Evolutionary conservation across 2,329 filamentous ascomycete genomes (phyloP).

Genomic region (Chaetomium sp.): DNA sequence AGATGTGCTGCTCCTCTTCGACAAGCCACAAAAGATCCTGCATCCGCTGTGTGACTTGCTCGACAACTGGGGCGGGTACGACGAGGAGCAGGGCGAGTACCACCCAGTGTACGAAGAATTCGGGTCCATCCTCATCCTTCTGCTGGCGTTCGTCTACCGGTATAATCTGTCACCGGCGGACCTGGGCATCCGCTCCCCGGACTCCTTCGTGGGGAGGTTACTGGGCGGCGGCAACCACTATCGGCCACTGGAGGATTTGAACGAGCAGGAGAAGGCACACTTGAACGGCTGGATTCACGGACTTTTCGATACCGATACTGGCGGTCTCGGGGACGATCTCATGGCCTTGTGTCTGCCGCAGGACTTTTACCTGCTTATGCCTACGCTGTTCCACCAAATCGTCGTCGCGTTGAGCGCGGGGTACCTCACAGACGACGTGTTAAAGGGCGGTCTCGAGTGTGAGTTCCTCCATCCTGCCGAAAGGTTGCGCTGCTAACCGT

Average conservation of each 20-base stretch:
- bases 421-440: slow-evolving; percentile 65
- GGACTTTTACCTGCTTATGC: slow-evolving; percentile 77
- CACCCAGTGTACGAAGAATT: slow-evolving; percentile 88
- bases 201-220: slow-evolving; percentile 71
- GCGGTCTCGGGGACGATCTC: slow-evolving; percentile 75
- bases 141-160: slow-evolving; percentile 74
- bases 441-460: slow-evolving; percentile 79
- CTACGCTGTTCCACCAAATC: slow-evolving; percentile 75
- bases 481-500: slow-evolving; percentile 26
- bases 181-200: slow-evolving; percentile 59
- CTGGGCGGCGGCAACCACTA: slow-evolving; percentile 61
- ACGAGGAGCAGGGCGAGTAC: slow-evolving; percentile 81
- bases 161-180: slow-evolving; percentile 68
- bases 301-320: slow-evolving; percentile 72
- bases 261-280: slow-evolving; percentile 64
- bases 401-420: slow-evolving; percentile 69
- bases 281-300: slow-evolving; percentile 76
- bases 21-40: slow-evolving; percentile 68
- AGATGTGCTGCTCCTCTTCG: slow-evolving; percentile 76
- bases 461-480: slow-evolving; percentile 40
- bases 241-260: slow-evolving; percentile 61
- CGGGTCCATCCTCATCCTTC: slow-evolving; percentile 71
- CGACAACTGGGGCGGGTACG: slow-evolving; percentile 73
- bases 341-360: slow-evolving; percentile 82
- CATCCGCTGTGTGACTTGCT: slow-evolving; percentile 74